Evolutionary conservation across 495 filamentous ascomycete genomes (phyloP), one percentile per base, ranked within the genome.

Genomic region (Chaetomium tenue): DNA sequence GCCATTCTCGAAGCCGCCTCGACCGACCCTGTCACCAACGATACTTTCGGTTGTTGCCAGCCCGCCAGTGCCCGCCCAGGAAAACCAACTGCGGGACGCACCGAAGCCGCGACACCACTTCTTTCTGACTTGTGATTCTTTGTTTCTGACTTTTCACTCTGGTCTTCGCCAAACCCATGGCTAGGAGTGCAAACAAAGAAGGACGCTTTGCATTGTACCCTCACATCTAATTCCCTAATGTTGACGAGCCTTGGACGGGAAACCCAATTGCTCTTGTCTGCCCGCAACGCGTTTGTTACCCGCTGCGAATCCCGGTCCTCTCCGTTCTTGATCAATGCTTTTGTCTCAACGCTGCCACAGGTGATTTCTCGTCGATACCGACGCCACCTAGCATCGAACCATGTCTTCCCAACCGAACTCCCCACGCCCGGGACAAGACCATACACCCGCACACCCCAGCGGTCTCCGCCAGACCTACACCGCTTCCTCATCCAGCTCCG

Each of bases 381-480:
- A 52, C 23, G 23, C 39, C 33, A 37, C 13, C 39, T 40, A 3
- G 13, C 40, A 18, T 22, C 20, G 12, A 51, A 37, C 60, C 39
- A 70, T 70, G 66, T 48, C 68, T 16, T 67, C 67, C 3, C 67
- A 46, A 26, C 53, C 63, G 3, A 46, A 28, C 15, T 56, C 62
- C 23, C 47, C 59, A 16, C 55, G 63, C 42, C 26, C 51, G 5
- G 57, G 55, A 9, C 67, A 69, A 51, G 66, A 71, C 51, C 78
- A 79, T 60, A 70, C 72, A 46, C 79, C 79, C 20, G 58, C 64
- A 22, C 72, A 77, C 33, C 79, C 79, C 25, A 80, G 78, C 61
- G 72, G 73, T 23, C 78, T 82, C 44, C 79, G 78, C 16, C 75
- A 78, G 58, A 81, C 77, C 67, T 77, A 72, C 53, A 81, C 76